Conservation (phyloP, 2,329 filamentous ascomycete genomes). For the Ascochyta fabae region DNA sequence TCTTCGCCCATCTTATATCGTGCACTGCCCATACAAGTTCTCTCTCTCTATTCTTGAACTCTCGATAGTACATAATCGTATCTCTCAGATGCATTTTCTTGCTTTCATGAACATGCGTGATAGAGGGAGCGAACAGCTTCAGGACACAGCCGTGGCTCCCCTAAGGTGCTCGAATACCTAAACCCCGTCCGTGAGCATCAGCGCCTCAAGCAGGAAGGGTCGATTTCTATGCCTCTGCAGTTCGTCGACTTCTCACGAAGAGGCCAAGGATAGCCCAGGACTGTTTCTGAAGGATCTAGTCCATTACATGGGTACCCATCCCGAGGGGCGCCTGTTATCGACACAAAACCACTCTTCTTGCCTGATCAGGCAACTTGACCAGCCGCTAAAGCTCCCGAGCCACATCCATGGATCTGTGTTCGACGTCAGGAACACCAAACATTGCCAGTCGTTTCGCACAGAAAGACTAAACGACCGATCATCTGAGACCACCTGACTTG, state of each 20-base stretch:
- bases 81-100: no score
- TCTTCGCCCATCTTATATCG: neutral
- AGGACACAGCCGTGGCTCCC: no score
- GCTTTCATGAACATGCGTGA: no score
- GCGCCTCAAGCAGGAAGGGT: no score
- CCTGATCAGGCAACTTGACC: slow-evolving; percentile 13
- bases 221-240: neutral
- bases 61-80: no score
- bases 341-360: slow-evolving; percentile 2
- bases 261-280: neutral
- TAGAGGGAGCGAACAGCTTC: no score
- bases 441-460: neutral
- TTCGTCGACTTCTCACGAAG: neutral
- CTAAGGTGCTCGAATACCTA: no score
- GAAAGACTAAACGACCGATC: neutral
- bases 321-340: slow-evolving; percentile 18
- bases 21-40: no score
- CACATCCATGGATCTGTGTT: slow-evolving; percentile 2
- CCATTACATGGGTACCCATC: slow-evolving; percentile 18
- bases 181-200: no score
- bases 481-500: neutral
- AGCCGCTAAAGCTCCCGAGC: slow-evolving; percentile 12
- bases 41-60: no score
- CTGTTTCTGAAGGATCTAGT: slow-evolving; percentile 4
- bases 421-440: neutral